Conservation (phyloP, 495 filamentous ascomycete genomes). For the Annulohypoxylon maeteangense region DNA sequence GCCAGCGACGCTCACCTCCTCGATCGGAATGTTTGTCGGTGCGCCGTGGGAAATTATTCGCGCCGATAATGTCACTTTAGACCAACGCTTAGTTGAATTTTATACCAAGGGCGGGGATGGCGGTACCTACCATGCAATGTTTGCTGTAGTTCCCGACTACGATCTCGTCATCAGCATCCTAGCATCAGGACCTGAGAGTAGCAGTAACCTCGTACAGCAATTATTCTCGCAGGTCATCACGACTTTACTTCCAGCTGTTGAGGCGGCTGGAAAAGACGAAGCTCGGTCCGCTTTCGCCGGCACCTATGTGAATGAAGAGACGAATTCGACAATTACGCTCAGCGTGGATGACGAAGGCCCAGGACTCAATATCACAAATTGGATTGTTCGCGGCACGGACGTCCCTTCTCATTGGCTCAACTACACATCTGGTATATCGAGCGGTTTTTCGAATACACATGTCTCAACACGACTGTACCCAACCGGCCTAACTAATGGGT, state of each 20-base stretch:
- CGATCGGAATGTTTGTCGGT: conserved; percentile 56
- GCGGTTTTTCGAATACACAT: background rate
- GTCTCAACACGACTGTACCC: conserved; percentile 29
- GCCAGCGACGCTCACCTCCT: conserved; percentile 58
- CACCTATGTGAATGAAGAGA: conserved; percentile 46
- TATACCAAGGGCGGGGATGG: conserved; percentile 66
- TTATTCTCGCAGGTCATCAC: conserved; percentile 39
- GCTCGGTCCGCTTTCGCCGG: conserved; percentile 52
- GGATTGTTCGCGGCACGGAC: conserved; percentile 22
- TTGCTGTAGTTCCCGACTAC: conserved; percentile 64
- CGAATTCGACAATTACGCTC: conserved; percentile 56
- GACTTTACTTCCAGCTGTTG: conserved; percentile 50
- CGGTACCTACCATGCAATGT: conserved; percentile 56
- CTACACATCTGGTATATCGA: background rate
- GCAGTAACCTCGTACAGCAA: conserved; percentile 45
- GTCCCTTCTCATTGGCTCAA: conserved; percentile 15
- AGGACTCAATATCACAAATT: conserved; percentile 16
- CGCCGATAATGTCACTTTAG: conserved; percentile 40
- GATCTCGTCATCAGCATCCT: conserved; percentile 62
- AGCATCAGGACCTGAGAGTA: conserved; percentile 44
- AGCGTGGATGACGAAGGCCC: conserved; percentile 22
- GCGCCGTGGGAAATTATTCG: conserved; percentile 66
- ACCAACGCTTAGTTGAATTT: conserved; percentile 54
- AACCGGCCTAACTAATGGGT: conserved; percentile 14
- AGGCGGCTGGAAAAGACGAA: conserved; percentile 55